A percentile compares a stretch with the other conserved stretches of the same genome.
These are phyloP conservation scores for Cladosporium phlei DNA, from an alignment of 2,329 filamentous ascomycete species.

Conservation along the genomic window DNA sequence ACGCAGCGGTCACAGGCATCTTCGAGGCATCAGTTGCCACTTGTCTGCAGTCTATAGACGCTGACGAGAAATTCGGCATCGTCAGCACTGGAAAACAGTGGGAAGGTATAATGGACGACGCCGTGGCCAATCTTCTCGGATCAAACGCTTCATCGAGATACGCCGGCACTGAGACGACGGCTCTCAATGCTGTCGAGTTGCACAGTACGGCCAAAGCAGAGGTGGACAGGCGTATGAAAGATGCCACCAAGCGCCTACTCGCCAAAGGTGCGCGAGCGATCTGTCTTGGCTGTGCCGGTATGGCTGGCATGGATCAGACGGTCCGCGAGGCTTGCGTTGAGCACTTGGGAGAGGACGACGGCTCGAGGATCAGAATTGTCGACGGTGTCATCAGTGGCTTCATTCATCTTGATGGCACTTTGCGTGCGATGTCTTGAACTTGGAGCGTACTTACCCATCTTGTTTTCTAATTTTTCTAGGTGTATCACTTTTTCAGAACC, in stretches of 20 bases:
- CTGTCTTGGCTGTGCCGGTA: slow-evolving; percentile 15
- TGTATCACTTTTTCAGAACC: too few species aligned
- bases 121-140: slow-evolving; percentile 62
- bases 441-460: too few species aligned
- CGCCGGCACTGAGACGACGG: slow-evolving; percentile 76
- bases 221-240: slow-evolving; percentile 61
- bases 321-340: slow-evolving; percentile 66
- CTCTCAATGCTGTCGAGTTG: slow-evolving; percentile 72
- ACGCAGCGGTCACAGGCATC: slow-evolving; percentile 68
- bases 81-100: slow-evolving; percentile 83
- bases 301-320: slow-evolving; percentile 68
- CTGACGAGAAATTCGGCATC: slow-evolving; percentile 66
- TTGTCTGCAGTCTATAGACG: slow-evolving; percentile 53
- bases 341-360: slow-evolving; percentile 47
- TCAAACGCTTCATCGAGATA: slow-evolving; percentile 47
- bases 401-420: slow-evolving; percentile 53
- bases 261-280: slow-evolving; percentile 18
- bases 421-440: slow-evolving; percentile 24
- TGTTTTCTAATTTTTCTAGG: too few species aligned
- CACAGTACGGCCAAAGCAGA: slow-evolving; percentile 63
- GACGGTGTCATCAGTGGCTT: slow-evolving; percentile 74
- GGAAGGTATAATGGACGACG: slow-evolving; percentile 66
- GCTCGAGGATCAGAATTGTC: slow-evolving; percentile 57
- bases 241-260: slow-evolving; percentile 65
- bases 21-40: slow-evolving; percentile 76